Percentiles rank a stretch among this genome's conserved stretches.
Conservation (phyloP, 2,329 filamentous ascomycete species). For the Xylariaceae sp. region DNA sequence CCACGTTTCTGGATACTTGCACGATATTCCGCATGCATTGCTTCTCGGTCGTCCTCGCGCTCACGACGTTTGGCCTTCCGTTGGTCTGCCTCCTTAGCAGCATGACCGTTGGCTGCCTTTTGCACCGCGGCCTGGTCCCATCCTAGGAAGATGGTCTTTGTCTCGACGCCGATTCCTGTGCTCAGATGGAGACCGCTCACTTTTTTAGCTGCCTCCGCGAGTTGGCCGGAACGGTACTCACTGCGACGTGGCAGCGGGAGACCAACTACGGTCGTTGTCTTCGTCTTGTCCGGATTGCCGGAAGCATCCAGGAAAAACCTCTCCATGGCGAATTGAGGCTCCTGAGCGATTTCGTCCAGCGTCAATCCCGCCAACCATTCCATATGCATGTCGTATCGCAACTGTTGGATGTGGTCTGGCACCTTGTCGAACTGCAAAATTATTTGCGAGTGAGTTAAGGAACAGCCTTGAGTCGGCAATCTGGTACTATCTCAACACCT, state of each 20-base stretch:
- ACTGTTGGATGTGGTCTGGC: slow-evolving; percentile 7
- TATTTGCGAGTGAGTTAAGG: background rate
- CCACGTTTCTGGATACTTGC: background rate
- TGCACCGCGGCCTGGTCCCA: slow-evolving; percentile 6
- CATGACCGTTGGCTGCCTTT: slow-evolving; percentile 3
- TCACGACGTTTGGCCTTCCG: slow-evolving; percentile 2
- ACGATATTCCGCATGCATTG: slow-evolving; percentile 8
- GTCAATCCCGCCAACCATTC: slow-evolving; percentile 11
- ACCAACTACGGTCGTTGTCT: slow-evolving; percentile 8
- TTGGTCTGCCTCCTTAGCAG: background rate
- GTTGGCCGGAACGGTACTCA: background rate
- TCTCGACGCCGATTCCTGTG: slow-evolving; percentile 1
- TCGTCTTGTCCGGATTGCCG: slow-evolving; percentile 8
- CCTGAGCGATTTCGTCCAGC: slow-evolving; percentile 2
- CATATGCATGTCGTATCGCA: slow-evolving; percentile 7
- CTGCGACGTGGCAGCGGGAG: slow-evolving; percentile 5
- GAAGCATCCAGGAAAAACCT: slow-evolving; percentile 10
- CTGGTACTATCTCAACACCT: background rate
- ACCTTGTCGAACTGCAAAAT: slow-evolving; percentile 8
- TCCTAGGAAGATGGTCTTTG: slow-evolving; percentile 8
- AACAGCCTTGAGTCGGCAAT: no score
- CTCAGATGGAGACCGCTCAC: slow-evolving; percentile 7
- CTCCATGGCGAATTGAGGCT: slow-evolving; percentile 7
- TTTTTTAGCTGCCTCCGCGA: slow-evolving; percentile 2
- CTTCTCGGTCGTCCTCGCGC: slow-evolving; percentile 2